These are phyloP conservation scores for Colletotrichum simmondsii DNA, from an alignment of 2,329 filamentous ascomycete species.

Conservation along the genomic window DNA sequence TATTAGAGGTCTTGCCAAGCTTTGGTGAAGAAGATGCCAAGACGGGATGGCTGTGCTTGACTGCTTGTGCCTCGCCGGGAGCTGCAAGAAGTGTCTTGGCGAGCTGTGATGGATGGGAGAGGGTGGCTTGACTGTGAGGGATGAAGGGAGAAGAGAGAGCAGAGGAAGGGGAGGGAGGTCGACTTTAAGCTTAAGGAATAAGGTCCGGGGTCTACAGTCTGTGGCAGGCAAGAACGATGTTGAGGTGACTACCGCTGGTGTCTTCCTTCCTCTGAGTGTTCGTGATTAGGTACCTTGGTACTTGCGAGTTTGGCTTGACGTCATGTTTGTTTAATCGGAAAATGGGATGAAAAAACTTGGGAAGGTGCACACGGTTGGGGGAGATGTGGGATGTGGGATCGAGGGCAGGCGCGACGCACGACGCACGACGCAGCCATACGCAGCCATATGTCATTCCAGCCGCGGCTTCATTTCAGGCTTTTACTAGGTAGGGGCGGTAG, in stretches of 20 bases:
- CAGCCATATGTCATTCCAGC: conserved; percentile 22
- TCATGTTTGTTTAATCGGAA: conserved; percentile 20
- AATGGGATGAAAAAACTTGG: not conserved
- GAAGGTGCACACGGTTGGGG: not conserved
- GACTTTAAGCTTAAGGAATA: conserved; percentile 29
- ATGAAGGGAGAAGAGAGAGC: not conserved
- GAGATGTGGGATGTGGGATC: not conserved
- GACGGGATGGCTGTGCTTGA: conserved; percentile 32
- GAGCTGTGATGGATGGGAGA: conserved; percentile 19
- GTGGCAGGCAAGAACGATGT: not conserved
- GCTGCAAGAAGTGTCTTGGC: conserved; percentile 24
- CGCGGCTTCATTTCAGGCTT: not conserved
- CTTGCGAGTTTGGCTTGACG: conserved; percentile 10
- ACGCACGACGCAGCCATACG: too few species aligned
- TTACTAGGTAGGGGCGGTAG: not conserved
- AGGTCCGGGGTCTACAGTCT: not conserved
- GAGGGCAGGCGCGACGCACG: not conserved
- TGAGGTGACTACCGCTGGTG: not conserved
- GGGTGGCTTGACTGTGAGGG: conserved; percentile 3
- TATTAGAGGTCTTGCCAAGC: conserved; percentile 1
- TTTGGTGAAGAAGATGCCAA: conserved; percentile 21
- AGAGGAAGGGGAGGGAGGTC: not conserved
- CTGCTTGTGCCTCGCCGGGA: conserved; percentile 23
- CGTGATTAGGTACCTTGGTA: not conserved
- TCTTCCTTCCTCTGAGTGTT: too few species aligned